Evolutionary conservation across 106 monocot genomes (phyloP).

Genomic region (Dendrobium officinale): DNA sequence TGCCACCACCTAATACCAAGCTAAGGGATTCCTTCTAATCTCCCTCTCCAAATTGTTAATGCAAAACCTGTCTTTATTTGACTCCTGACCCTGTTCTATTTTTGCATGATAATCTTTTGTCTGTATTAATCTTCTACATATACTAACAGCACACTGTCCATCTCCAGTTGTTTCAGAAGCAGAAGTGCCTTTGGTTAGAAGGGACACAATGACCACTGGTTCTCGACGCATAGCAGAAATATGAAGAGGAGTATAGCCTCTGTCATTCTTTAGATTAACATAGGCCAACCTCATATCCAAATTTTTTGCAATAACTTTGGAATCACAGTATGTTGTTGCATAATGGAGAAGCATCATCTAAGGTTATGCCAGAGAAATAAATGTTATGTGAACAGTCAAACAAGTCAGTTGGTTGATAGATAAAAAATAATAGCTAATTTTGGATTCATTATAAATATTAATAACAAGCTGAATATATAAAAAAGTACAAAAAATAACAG

Average conservation of each 20-base stretch:
- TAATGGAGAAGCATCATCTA: slow-evolving; percentile 85
- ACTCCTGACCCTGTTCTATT: slow-evolving; percentile 23
- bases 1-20: slow-evolving; percentile 37
- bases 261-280: slow-evolving; percentile 72
- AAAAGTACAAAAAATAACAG: no score
- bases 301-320: slow-evolving; percentile 45
- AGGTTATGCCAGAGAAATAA: slow-evolving; percentile 29
- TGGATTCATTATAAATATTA: no score
- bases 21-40: slow-evolving; percentile 52
- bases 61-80: slow-evolving; percentile 26
- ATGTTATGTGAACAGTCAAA: no score
- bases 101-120: slow-evolving; percentile 59
- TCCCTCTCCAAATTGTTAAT: slow-evolving; percentile 81
- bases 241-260: slow-evolving; percentile 84
- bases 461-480: no score
- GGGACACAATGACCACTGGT: slow-evolving; percentile 68
- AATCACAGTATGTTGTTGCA: slow-evolving; percentile 28
- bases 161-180: slow-evolving; percentile 46
- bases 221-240: slow-evolving; percentile 77
- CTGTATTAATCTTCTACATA: slow-evolving; percentile 71
- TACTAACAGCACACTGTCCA: slow-evolving; percentile 60
- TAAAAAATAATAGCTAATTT: no score
- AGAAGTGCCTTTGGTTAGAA: slow-evolving; percentile 61
- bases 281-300: slow-evolving; percentile 43
- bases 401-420: no score